phyloP scores from a whole-genome alignment of 1,284 basidiomycete genomes.

The Singerocomus rubriflavus region DNA sequence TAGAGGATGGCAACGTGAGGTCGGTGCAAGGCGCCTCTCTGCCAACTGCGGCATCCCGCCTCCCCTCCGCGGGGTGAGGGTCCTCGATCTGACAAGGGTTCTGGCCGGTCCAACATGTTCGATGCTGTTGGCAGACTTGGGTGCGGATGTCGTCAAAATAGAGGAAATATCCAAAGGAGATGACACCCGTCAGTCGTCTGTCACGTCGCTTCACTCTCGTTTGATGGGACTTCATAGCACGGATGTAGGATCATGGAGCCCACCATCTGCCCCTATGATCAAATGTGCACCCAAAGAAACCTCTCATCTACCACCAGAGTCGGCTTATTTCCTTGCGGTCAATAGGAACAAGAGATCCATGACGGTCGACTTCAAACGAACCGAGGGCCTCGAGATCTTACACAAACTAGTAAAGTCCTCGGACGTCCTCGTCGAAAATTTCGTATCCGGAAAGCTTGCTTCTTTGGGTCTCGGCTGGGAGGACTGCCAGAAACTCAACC shows the following conservation, averaged over 20 bases:
- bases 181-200: constrained; percentile 70
- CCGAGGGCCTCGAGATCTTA: constrained; percentile 77
- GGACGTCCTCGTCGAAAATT: constrained; percentile 91
- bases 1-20: constrained; percentile 3
- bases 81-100: constrained; percentile 86
- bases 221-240: constrained; percentile 7
- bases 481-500: constrained; percentile 78
- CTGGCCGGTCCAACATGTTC: constrained; percentile 88
- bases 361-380: constrained; percentile 83
- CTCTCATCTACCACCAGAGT: constrained; percentile 80
- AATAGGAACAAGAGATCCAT: constrained; percentile 91
- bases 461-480: constrained; percentile 87
- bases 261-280: constrained; percentile 68
- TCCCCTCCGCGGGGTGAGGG: constrained; percentile 74
- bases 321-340: constrained; percentile 87
- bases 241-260: constrained; percentile 69
- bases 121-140: constrained; percentile 86
- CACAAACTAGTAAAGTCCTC: constrained; percentile 70
- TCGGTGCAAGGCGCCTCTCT: constrained; percentile 16
- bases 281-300: constrained; percentile 49
- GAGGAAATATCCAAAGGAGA: constrained; percentile 82
- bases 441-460: constrained; percentile 79
- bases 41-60: constrained; percentile 56
- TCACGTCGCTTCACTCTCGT: constrained; percentile 13
- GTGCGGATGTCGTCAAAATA: constrained; percentile 90